Base-by-base conservation (phyloP, 495 filamentous ascomycete genomes). In the Tuber microsphaerosporum region DNA sequence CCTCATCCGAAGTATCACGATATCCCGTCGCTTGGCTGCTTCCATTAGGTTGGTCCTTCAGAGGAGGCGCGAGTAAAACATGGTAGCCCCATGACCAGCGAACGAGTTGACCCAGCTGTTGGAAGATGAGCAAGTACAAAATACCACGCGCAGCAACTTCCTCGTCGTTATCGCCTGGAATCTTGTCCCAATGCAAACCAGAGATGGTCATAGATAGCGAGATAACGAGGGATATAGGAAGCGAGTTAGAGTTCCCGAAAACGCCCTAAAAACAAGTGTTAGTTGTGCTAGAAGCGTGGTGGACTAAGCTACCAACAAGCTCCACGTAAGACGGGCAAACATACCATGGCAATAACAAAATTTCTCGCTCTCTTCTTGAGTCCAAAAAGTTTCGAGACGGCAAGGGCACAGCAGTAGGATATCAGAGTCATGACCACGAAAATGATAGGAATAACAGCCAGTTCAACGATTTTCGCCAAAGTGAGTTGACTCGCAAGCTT, bases 31-130 rank as follows among this genome's bases (percentile, higher is more conserved):
- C 56, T 65, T 73, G 87, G 39, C 92, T 92, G 76, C 90, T 88
- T 82, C 93, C 91, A 22, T 90, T 84, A 7, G 84, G 83, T 56
- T 88, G 86, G 31, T 87, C 87, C 75, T 91, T 90, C 41, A 89
- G 88, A 75, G 91, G 89, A 4, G 93, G 93, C 22, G 93, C 94
- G 12, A 99, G 86, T 22, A 99, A 85, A 65, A 98, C 89, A 81
- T 97, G 93, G 81, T 96, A 97, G 14, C 95, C 95, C 96, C 96
- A 99, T 78, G 92, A 97, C 95, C 95, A 99, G 73, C 95, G 88
- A 70, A 99, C 91, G 34, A 97, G 87, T 84, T 99, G 95, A 37
- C 95, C 95, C 26, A 99, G 89, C 83, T 99, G 95, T 85, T 98
- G 95, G 85, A 99, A 99, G 79, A 99, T 97, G 73, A 99, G 86